Conservation (phyloP, 495 filamentous ascomycete species). For the Tuber borchii region DNA sequence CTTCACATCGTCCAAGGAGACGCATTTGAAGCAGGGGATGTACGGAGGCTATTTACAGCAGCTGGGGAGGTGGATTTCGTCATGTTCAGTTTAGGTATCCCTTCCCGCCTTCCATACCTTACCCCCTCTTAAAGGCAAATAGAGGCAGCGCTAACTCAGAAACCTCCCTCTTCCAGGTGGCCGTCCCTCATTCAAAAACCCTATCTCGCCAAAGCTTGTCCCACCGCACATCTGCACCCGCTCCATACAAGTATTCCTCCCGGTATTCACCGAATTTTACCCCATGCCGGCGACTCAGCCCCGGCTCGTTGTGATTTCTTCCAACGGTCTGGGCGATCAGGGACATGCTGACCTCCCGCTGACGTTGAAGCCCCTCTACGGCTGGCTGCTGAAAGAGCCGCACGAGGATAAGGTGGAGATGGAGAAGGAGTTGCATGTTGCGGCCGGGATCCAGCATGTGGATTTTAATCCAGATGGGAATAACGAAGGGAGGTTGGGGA, state of each 20-base stretch:
- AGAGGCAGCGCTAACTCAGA: not conserved
- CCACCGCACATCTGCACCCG: conserved; percentile 26
- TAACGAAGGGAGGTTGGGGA: conserved; percentile 17
- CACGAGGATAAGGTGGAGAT: conserved; percentile 46
- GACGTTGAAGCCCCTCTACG: conserved; percentile 42
- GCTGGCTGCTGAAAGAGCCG: conserved; percentile 42
- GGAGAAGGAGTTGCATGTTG: conserved; percentile 39
- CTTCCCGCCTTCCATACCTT: too few species aligned
- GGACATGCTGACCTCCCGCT: conserved; percentile 43
- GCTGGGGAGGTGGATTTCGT: conserved; percentile 18
- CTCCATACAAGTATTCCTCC: conserved; percentile 35
- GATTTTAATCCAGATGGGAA: conserved; percentile 17
- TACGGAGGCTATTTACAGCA: conserved; percentile 9
- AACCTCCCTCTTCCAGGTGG: conserved; percentile 15
- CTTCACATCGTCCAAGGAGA: conserved; percentile 20
- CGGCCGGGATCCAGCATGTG: conserved; percentile 21
- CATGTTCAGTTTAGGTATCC: conserved; percentile 17
- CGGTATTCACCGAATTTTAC: conserved; percentile 35
- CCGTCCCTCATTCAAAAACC: conserved; percentile 32
- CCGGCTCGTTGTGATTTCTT: conserved; percentile 35
- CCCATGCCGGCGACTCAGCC: not conserved
- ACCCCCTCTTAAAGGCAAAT: not conserved
- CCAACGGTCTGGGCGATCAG: conserved; percentile 42
- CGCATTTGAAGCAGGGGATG: conserved; percentile 12
- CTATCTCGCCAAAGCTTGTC: conserved; percentile 18